Conservation (phyloP, 208 protist genomes). For the Trypanosoma brucei region DNA sequence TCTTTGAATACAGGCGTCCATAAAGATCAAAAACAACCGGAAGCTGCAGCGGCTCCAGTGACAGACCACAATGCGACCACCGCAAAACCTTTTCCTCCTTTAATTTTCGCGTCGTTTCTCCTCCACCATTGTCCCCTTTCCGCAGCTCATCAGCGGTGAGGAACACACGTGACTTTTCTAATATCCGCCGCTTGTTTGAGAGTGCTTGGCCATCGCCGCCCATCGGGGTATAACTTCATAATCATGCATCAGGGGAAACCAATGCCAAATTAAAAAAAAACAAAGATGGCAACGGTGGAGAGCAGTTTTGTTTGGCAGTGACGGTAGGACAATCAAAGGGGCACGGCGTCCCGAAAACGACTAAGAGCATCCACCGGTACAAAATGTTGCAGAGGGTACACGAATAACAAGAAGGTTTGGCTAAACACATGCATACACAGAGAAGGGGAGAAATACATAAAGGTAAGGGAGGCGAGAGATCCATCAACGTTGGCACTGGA, state of each 20-base stretch:
- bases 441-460: neutral
- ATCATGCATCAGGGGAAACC: neutral
- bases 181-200: slow-evolving; percentile 65
- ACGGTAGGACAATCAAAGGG: too few relatives aligned
- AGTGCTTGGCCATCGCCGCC: slow-evolving; percentile 79
- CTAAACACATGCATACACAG: too few relatives aligned
- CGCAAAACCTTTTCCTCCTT: slow-evolving; percentile 24
- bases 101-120: slow-evolving; percentile 20
- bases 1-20: slow-evolving; percentile 64
- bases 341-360: too few relatives aligned
- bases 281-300: neutral
- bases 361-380: too few relatives aligned
- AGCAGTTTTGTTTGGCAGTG: too few relatives aligned
- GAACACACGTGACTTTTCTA: slow-evolving; percentile 50
- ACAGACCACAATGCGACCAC: slow-evolving; percentile 63
- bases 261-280: slow-evolving; percentile 1
- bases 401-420: too few relatives aligned
- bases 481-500: neutral
- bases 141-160: slow-evolving; percentile 22
- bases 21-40: slow-evolving; percentile 60
- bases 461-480: neutral
- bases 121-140: slow-evolving; percentile 8
- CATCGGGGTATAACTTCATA: slow-evolving; percentile 23
- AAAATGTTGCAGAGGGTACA: too few relatives aligned
- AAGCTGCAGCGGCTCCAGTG: slow-evolving; percentile 41